Base-by-base conservation (phyloP, 257 asterid genomes). In the Datura wrightii region DNA sequence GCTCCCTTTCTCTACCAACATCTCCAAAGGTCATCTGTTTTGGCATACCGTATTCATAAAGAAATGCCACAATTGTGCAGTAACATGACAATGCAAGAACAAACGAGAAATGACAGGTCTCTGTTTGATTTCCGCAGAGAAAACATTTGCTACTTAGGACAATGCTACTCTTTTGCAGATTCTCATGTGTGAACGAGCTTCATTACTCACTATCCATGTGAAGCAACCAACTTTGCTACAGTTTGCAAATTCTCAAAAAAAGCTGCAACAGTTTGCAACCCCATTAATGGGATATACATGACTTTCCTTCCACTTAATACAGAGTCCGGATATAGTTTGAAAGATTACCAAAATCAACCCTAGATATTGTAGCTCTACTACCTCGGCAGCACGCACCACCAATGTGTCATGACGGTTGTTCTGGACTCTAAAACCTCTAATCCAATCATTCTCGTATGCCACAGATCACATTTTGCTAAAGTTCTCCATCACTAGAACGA, bases 111-210 rank as follows among this genome's bases (percentile, higher is more conserved):
- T 71, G 79, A 19, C 56, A 44, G 53, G 52, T 70, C 79, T 70
- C 16, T 18, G 34, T 48, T 71, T 71, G 39, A 71, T 56, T 71
- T 71, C 18, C 56, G 44, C 79, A 44, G 39, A 44, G 79, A 44
- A 71, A 46, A 44, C 79, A 71, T 71, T 44, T 71, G 37, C 56
- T 71, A 71, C 56, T 44, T 44, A n/a, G 79, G 39, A 44, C 56
- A 24, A 10, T 41, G 6, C 79, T 56, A 37, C 79, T 71, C 56
- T 44, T 71, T 71, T 44, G 79, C 79, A 71, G 79, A 71, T 42
- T 70, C 79, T 46, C 79, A 71, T 44, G 56, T 71, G 79, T 71
- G 79, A 71, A 44, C 36, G 39, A 71, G 79, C 56, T 71, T 71
- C 55, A 24, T 71, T 71, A 46, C 55, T 18, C 79, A 10, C 18